phyloP scores from a whole-genome alignment of 2,329 filamentous ascomycete genomes.

The Stylonectria norvegica region DNA sequence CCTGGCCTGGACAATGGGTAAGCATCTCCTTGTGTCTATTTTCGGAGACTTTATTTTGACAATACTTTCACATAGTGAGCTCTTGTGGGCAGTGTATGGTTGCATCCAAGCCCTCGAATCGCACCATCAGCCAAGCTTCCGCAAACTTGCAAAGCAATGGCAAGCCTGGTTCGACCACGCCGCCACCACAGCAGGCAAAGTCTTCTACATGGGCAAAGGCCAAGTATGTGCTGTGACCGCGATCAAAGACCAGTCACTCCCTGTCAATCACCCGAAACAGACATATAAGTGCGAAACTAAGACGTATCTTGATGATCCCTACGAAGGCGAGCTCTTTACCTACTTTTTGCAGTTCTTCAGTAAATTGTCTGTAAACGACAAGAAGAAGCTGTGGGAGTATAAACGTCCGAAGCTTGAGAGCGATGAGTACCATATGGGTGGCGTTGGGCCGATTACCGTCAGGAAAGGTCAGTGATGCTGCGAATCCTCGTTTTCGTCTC shows the following conservation, averaged over 20 bases:
- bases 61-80: conserved; percentile 31
- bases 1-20: conserved; percentile 41
- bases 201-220: conserved; percentile 38
- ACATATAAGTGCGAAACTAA: conserved; percentile 36
- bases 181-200: conserved; percentile 33
- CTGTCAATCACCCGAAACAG: conserved; percentile 26
- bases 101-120: conserved; percentile 36
- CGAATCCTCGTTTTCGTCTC: background rate
- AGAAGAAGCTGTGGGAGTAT: conserved; percentile 34
- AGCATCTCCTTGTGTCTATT: background rate
- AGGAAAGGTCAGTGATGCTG: conserved; percentile 36
- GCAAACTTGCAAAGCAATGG: conserved; percentile 34
- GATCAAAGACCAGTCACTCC: conserved; percentile 34
- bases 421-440: conserved; percentile 35
- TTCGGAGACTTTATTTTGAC: too few species aligned
- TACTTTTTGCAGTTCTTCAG: conserved; percentile 41
- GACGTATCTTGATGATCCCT: conserved; percentile 38
- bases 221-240: conserved; percentile 38
- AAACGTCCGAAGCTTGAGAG: conserved; percentile 38
- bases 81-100: conserved; percentile 42
- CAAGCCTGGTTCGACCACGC: conserved; percentile 40
- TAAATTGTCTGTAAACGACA: conserved; percentile 30
- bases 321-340: conserved; percentile 41
- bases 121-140: conserved; percentile 16
- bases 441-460: conserved; percentile 39